phyloP scores from a whole-genome alignment of 371 early-diverging fungal genomes.

The Circinella minor region DNA sequence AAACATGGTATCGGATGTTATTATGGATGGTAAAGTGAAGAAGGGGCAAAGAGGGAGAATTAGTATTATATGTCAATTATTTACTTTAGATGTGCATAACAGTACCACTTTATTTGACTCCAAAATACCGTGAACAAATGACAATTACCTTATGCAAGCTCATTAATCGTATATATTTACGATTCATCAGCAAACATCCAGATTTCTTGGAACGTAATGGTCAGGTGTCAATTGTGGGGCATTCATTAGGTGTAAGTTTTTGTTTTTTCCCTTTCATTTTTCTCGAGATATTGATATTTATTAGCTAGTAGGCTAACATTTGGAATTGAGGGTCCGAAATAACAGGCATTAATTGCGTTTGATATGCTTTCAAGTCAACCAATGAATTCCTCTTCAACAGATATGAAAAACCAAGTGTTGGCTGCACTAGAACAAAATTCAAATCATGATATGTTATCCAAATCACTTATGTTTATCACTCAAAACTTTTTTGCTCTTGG shows the following conservation, averaged over 20 bases:
- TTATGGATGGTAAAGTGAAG: constrained; percentile 68
- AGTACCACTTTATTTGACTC: constrained; percentile 87
- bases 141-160: constrained; percentile 73
- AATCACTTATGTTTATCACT: constrained; percentile 48
- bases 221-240: constrained; percentile 78
- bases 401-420: background rate
- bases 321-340: background rate
- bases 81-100: background rate
- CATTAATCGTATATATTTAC: constrained; percentile 71
- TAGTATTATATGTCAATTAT: background rate
- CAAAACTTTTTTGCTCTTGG: constrained; percentile 74
- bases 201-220: constrained; percentile 70
- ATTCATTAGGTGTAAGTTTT: constrained; percentile 74
- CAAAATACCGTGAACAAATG: constrained; percentile 81
- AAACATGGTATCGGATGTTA: constrained; percentile 79
- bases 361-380: constrained; percentile 78
- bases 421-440: background rate
- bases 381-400: background rate
- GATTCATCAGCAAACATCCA: constrained; percentile 73
- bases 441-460: background rate
- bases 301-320: too few species aligned
- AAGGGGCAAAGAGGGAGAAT: background rate
- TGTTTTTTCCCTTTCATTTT: background rate
- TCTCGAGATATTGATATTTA: too few species aligned
- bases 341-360: constrained; percentile 51